A percentile compares a stretch with the other conserved stretches of the same genome.
These are phyloP conservation scores for Limnanthes douglasii DNA, from an alignment of 345 rosid genomes.

Conservation along the genomic window DNA sequence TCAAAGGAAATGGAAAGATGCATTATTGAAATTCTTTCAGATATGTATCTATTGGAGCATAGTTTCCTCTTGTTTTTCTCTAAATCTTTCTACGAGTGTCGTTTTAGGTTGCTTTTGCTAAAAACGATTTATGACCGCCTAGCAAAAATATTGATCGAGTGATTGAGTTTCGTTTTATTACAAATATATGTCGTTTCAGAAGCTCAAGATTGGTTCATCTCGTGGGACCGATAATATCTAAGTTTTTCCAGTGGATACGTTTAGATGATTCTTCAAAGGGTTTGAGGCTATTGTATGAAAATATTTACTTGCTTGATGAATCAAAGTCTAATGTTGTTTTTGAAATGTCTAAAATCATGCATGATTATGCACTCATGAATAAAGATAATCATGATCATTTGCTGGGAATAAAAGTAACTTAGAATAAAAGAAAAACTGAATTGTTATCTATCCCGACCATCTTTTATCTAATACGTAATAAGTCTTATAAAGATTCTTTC, in stretches of 20 bases:
- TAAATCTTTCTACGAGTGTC: conserved; percentile 39
- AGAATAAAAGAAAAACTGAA: no score
- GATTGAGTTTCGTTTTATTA: conserved; percentile 44
- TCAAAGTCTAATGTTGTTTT: no score
- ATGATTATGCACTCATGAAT: no score
- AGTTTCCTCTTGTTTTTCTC: conserved; percentile 39
- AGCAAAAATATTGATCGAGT: conserved; percentile 24
- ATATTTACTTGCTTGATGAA: no score
- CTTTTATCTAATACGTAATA: no score
- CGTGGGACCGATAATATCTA: conserved; percentile 57
- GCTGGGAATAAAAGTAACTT: no score
- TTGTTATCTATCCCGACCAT: no score
- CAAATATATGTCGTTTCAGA: conserved; percentile 24
- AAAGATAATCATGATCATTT: no score
- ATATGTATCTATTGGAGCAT: conserved; percentile 26
- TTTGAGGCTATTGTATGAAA: conserved; percentile 49
- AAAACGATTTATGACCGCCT: conserved; percentile 20
- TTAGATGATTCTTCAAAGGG: conserved; percentile 54
- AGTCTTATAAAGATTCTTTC: no score
- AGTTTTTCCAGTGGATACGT: conserved; percentile 49
- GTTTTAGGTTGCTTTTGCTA: conserved; percentile 32
- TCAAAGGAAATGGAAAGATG: conserved; percentile 68
- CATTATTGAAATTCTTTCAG: conserved; percentile 61
- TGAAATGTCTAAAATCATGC: no score
- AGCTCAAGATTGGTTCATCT: conserved; percentile 43